Percentiles rank a stretch among this genome's conserved stretches.
Conservation (phyloP, 208 protist genomes). For the Leptomonas pyrrhocoris region DNA sequence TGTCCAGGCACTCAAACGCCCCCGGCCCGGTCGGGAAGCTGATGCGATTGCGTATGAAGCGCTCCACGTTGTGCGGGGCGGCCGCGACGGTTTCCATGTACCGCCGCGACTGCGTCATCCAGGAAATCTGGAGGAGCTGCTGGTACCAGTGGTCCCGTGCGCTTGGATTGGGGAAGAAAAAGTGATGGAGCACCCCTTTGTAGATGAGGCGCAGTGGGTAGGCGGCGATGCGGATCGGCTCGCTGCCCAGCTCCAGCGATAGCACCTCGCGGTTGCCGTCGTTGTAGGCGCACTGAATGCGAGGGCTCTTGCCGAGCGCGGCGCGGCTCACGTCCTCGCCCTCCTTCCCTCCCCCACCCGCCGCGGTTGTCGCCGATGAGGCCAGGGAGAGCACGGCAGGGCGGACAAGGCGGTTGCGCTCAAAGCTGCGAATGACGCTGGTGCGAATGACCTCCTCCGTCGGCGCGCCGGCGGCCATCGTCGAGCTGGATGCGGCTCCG, state of each 20-base stretch:
- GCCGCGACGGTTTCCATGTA: conserved; percentile 27
- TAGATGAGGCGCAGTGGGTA: conserved; percentile 61
- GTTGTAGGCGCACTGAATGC: conserved; percentile 11
- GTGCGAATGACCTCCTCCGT: conserved; percentile 1
- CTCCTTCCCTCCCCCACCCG: neutral
- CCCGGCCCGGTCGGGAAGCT: conserved; percentile 43
- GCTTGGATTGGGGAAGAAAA: conserved; percentile 64
- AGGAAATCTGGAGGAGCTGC: conserved; percentile 39
- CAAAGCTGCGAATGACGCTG: conserved; percentile 24
- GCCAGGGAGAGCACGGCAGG: conserved; percentile 29
- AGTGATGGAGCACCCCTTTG: conserved; percentile 57
- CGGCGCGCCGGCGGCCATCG: neutral
- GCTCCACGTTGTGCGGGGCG: conserved; percentile 32
- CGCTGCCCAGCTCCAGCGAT: conserved; percentile 15
- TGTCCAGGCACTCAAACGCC: conserved; percentile 58
- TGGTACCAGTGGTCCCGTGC: conserved; percentile 53
- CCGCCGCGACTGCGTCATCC: conserved; percentile 26
- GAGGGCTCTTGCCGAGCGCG: neutral
- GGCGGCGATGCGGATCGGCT: conserved; percentile 37
- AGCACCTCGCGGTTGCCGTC: conserved; percentile 19
- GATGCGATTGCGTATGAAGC: conserved; percentile 50
- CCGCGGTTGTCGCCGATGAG: conserved; percentile 4
- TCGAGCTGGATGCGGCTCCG: neutral
- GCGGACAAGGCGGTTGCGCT: conserved; percentile 28
- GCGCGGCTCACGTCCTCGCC: neutral